Evolutionary conservation across 306 rosid genomes (phyloP), one percentile per base, ranked within the genome.

Genomic region (Vicia sativa): DNA sequence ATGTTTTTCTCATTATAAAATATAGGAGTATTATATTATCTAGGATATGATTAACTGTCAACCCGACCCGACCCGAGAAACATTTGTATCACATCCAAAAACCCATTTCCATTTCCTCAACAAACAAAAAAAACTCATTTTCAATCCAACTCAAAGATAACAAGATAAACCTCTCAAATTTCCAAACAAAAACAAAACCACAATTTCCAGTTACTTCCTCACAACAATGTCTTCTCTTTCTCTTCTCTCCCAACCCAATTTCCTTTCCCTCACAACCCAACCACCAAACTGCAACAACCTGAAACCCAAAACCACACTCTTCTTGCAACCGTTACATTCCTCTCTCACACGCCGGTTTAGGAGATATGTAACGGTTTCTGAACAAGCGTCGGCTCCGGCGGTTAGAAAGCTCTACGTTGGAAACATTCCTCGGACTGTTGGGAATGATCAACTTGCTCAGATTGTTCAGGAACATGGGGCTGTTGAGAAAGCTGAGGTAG

Each of bases 401-500:
- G 87, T 81, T 0, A 83, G 92, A 78, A 87, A 83, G 65, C 82
- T 93, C 53, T 93, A 90, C 66, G 49, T 93, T 21, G 98, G 97
- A 23, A 93, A 93, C 85, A 88, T 93, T 82, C 97, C 98, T 4
- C 77, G 97, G 65, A 85, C 77, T 29, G 56, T 93, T 61, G 64
- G 68, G 52, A 85, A 90, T 59, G 85, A 81, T 13, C 87, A 86
- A 77, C 98, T 93, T 13, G 37, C 84, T 5, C 78, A 77, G 43
- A 80, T 93, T 66, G 84, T 93, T 31, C 75, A 88, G 76, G 90
- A 88, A 71, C 97, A 90, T 72, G 98, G 93, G 6, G 85, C 86
- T 68, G 84, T 93, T 23, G 98, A 93, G 77, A 93, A 86, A 76
- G 83, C 90, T 1, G 96, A 90, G 97, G 98, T 93, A 42, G 7